Evolutionary conservation across 148 eudicot genomes (phyloP), one percentile per base, ranked within the genome.

Genomic region (Drosera capensis): DNA sequence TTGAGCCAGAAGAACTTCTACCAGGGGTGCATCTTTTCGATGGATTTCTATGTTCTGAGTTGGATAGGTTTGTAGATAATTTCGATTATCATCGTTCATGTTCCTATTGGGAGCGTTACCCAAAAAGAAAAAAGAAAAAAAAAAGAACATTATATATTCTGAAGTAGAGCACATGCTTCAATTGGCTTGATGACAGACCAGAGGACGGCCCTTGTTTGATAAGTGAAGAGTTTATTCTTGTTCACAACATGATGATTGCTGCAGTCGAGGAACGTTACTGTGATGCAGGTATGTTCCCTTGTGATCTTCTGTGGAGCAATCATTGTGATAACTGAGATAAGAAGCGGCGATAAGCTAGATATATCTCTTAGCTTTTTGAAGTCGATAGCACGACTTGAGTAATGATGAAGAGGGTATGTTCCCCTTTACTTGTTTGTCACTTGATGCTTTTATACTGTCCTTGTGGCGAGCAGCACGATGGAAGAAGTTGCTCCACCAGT

Each of bases 221-320:
- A 57, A 79, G 85, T 25, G 73, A 70, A 56, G 94, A 86, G 64
- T 82, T 82, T 60, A 45, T 65, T 59, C 78, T 87, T 42, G 49
- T 87, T 5, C 74, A 78, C 20, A 87, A 79, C 63, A 87, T 87
- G 96, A 67, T 79, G 71, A 64, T 74, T 63, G 96, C 94, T 43
- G 90, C 78, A 39, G 68, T 72, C 41, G 94, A 87, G 59, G 96
- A 77, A 41, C 85, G 96, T 9, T 82, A 87, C 67, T 59, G 43
- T 51, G 96, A 87, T 65, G 96, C 96, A 59, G 96, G 96, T 87
- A 67, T 40, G 45, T 25, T 24, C n/a, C 14, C 17, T 36, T n/a
- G n/a, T n/a, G n/a, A n/a, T n/a, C n/a, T n/a, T n/a, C n/a, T n/a
- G n/a, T n/a, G n/a, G n/a, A n/a, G n/a, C n/a, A n/a, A n/a, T n/a